phyloP scores from a whole-genome alignment of 192 early-diverging fungal genomes.

The Phlyctochytrium arcticum region DNA sequence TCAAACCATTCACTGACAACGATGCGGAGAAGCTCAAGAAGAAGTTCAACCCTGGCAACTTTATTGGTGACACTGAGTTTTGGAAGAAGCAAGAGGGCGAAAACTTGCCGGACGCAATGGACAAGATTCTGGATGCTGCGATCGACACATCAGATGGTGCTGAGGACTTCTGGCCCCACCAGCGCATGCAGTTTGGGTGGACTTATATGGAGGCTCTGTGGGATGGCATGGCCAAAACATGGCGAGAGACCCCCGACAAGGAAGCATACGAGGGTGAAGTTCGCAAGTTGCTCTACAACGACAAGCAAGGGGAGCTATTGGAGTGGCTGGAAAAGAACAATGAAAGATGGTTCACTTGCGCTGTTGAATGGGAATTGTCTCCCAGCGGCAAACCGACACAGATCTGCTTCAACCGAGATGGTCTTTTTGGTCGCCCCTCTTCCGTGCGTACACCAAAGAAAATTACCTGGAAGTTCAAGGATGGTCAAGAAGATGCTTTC shows the following conservation, averaged over 20 bases:
- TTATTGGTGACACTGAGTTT: neutral
- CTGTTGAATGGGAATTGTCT: neutral
- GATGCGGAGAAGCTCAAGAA: neutral
- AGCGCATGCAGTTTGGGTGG: neutral
- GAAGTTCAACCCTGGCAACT: neutral
- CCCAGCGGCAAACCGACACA: neutral
- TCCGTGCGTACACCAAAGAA: neutral
- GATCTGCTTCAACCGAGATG: neutral
- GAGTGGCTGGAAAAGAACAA: neutral
- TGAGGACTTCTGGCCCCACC: neutral
- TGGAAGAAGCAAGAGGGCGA: neutral
- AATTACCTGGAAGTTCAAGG: neutral
- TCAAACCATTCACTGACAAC: neutral
- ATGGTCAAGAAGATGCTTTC: neutral
- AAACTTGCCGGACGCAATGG: neutral
- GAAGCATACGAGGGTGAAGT: slow-evolving; percentile 1
- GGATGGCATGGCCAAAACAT: neutral
- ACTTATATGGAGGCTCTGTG: neutral
- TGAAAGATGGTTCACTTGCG: neutral
- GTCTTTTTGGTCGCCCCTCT: neutral
- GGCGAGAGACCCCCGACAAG: neutral
- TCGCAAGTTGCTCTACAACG: neutral
- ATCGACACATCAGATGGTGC: neutral
- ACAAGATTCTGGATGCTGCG: neutral
- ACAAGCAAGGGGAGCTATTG: neutral